Percentiles rank a stretch among this genome's conserved stretches.
Conservation (phyloP, 495 filamentous ascomycete species). For the Penicillium cosmopolitanum region DNA sequence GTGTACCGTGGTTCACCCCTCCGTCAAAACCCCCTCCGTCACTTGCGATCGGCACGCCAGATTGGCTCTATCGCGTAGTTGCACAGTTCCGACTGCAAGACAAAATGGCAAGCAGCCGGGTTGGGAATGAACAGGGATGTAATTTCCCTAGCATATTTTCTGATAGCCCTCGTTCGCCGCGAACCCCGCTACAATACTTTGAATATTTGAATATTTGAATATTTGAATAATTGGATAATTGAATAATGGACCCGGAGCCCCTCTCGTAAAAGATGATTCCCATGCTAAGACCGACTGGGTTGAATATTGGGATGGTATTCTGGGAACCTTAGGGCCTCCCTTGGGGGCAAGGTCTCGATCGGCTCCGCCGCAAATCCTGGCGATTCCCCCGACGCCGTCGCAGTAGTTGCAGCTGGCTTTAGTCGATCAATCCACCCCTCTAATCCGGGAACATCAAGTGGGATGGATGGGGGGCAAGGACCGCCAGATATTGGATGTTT, state of each 20-base stretch:
- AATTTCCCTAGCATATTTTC: slow-evolving; percentile 7
- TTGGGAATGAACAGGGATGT: slow-evolving; percentile 31
- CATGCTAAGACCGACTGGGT: too few relatives aligned
- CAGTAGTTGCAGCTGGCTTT: slow-evolving; percentile 17
- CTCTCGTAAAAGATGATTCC: background rate
- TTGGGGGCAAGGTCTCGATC: slow-evolving; percentile 18
- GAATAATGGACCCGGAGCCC: background rate
- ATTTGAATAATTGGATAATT: background rate
- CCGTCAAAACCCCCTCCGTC: slow-evolving; percentile 23
- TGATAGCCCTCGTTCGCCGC: slow-evolving; percentile 1
- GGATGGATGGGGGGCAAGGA: background rate
- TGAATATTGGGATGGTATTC: too few relatives aligned
- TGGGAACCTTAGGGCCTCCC: background rate
- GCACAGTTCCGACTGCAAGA: slow-evolving; percentile 21
- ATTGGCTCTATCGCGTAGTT: slow-evolving; percentile 18
- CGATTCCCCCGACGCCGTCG: slow-evolving; percentile 17
- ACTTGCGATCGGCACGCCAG: slow-evolving; percentile 23
- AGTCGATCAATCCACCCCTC: slow-evolving; percentile 22
- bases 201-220: too few relatives aligned
- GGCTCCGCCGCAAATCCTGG: slow-evolving; percentile 14
- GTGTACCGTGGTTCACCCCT: slow-evolving; percentile 27
- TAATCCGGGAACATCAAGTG: background rate
- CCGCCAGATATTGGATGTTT: slow-evolving; percentile 2
- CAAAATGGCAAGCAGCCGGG: slow-evolving; percentile 8
- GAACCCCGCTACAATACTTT: slow-evolving; percentile 1